Evolutionary conservation across 2,329 filamentous ascomycete genomes (phyloP), one percentile per base, ranked within the genome.

Genomic region (Orbilia quercus): DNA sequence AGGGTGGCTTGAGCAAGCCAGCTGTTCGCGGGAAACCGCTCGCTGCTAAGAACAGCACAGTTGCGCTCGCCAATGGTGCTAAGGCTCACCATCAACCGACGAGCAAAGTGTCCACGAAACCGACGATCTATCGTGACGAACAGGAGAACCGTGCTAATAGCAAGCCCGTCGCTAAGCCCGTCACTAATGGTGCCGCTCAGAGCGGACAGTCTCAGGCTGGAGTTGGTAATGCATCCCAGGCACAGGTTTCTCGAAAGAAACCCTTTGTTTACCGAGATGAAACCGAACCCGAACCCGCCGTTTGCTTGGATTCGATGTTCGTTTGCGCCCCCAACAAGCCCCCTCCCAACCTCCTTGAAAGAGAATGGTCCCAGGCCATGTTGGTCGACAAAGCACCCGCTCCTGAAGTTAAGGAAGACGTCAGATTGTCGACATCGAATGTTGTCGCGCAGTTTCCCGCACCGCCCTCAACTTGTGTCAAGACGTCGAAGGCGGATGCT

Each of bases 1-100:
- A 72, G 59, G 54, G 60, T 28, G 53, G 67, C 47, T 59, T 55
- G 58, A 40, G 40, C 40, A 64, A 72, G 22, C 53, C 53, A 4
- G 44, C 67, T 22, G 67, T 59, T 50, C 67, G 67, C 40, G 53
- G 59, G 22, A 72, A 50, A 38, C 59, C 59, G n/a, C 59, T 72
- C n/a, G 59, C 53, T 54, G 47, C 54, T 65, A 64, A 72, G 60
- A 53, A 42, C 47, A 71, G 66, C 58, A 28, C 51, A n/a, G 58
- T 47, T 6, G 53, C 67, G 18, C 22, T 72, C 42, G 59, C 67
- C 18, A 60, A 53, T 2, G 59, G 59, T 50, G 44, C 59, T 45
- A 72, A 64, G 51, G 7, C 57, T 51, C 50, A 47, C 18, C 48
- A 60, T 12, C 48, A 48, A 36, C 42, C 48, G 34, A n/a, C 23